Evolutionary conservation across 768 basidiomycete genomes (phyloP).

Genomic region (Agrocybe praecox): DNA sequence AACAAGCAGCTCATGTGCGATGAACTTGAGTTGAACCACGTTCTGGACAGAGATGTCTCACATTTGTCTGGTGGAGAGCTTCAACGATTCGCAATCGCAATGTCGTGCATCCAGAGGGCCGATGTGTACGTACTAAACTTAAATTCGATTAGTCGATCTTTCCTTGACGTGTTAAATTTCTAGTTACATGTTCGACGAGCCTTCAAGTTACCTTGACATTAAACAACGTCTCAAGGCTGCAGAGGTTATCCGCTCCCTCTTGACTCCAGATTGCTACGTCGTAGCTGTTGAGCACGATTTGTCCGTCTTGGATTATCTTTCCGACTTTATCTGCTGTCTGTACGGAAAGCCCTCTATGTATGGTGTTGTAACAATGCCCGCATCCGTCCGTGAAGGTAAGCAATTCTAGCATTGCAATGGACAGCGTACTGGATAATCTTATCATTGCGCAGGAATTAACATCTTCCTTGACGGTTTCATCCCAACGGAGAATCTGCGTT

Average conservation of each 20-base stretch:
- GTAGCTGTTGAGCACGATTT: conserved; percentile 99
- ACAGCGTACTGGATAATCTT: not conserved
- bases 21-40: conserved; percentile 84
- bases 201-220: conserved; percentile 97
- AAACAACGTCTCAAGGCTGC: conserved; percentile 95
- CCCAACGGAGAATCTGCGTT: conserved; percentile 97
- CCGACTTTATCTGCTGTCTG: conserved; percentile 96
- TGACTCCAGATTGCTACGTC: conserved; percentile 86
- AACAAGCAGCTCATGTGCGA: conserved; percentile 88
- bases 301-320: conserved; percentile 96
- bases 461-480: conserved; percentile 99
- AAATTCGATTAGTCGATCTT: not conserved
- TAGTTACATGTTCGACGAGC: conserved; percentile 99
- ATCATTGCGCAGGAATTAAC: conserved; percentile 76
- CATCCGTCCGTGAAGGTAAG: conserved; percentile 93
- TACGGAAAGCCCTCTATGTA: conserved; percentile 98
- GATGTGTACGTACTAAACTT: conserved; percentile 73
- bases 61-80: conserved; percentile 97
- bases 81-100: conserved; percentile 97
- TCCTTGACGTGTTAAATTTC: not conserved
- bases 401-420: conserved; percentile 3
- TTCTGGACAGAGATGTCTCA: conserved; percentile 80
- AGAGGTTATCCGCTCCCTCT: conserved; percentile 88
- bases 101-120: conserved; percentile 93
- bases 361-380: conserved; percentile 99